These are phyloP conservation scores for Phytopythium oedochilum DNA, from an alignment of 352 stramenopile genomes.

Conservation along the genomic window DNA sequence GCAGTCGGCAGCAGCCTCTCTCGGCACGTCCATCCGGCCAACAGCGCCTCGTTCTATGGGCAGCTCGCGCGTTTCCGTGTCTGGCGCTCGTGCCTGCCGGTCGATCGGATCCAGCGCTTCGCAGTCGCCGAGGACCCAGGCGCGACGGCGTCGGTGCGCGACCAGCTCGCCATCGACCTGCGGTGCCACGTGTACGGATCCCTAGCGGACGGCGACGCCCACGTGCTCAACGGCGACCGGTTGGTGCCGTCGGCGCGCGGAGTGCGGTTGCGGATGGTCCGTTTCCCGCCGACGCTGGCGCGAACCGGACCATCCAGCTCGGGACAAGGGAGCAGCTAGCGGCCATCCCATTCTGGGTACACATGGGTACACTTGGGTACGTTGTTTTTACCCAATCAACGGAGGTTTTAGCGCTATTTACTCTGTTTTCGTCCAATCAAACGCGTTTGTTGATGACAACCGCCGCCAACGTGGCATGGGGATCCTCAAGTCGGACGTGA, in stretches of 20 bases:
- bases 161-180: slow-evolving; percentile 19
- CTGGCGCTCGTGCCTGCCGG: slow-evolving; percentile 19
- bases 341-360: no score
- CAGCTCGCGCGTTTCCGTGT: slow-evolving; percentile 24
- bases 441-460: no score
- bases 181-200: slow-evolving; percentile 9
- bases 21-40: slow-evolving; percentile 9
- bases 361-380: no score
- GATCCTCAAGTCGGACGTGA: no score
- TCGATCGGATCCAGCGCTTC: slow-evolving; percentile 13
- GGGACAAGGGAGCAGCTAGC: no score
- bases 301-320: no score
- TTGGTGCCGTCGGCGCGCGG: slow-evolving; percentile 14
- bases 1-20: slow-evolving; percentile 24
- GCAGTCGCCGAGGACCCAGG: slow-evolving; percentile 13
- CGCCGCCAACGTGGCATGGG: no score
- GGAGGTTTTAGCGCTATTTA: no score
- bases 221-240: slow-evolving; percentile 20
- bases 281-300: slow-evolving; percentile 19
- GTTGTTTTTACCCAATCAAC: no score
- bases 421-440: no score
- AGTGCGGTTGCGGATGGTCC: slow-evolving; percentile 17
- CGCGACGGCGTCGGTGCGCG: neutral
- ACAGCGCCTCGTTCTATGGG: slow-evolving; percentile 11
- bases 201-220: neutral